A percentile compares a stretch with the other conserved stretches of the same genome.
Conservation (phyloP, 169 alveolate genomes). For the Plasmodium coatneyi region DNA sequence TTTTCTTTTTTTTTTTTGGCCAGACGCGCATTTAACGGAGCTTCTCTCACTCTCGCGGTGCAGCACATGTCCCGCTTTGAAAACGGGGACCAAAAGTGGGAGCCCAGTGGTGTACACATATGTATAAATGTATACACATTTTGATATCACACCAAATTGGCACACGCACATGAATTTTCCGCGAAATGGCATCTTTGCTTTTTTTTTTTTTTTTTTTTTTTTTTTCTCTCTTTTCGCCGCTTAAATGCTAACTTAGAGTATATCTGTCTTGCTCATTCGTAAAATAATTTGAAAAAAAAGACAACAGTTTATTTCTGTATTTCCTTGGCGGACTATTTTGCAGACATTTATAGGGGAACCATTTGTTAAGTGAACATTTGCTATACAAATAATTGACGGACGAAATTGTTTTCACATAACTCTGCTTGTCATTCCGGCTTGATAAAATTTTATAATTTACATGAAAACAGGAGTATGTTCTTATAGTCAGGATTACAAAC, state of each 20-base stretch:
- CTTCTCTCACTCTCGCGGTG: background rate
- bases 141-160: background rate
- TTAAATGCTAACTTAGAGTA: conserved; percentile 40
- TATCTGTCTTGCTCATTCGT: conserved; percentile 44
- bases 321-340: background rate
- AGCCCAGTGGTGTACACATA: background rate
- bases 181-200: background rate
- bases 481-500: conserved; percentile 22
- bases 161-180: background rate
- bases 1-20: background rate
- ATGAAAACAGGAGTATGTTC: conserved; percentile 38
- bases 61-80: background rate
- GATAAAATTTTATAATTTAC: conserved; percentile 55
- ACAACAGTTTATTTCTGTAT: conserved; percentile 45
- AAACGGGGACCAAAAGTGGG: background rate
- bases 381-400: conserved; percentile 33
- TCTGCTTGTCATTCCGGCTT: conserved; percentile 11
- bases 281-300: conserved; percentile 69
- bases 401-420: conserved; percentile 21
- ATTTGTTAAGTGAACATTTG: background rate
- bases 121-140: background rate
- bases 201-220: background rate
- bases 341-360: background rate
- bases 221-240: background rate
- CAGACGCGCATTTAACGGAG: background rate